These are phyloP conservation scores for Aspergillus hortae DNA, from an alignment of 2,329 filamentous ascomycete genomes.

Conservation along the genomic window DNA sequence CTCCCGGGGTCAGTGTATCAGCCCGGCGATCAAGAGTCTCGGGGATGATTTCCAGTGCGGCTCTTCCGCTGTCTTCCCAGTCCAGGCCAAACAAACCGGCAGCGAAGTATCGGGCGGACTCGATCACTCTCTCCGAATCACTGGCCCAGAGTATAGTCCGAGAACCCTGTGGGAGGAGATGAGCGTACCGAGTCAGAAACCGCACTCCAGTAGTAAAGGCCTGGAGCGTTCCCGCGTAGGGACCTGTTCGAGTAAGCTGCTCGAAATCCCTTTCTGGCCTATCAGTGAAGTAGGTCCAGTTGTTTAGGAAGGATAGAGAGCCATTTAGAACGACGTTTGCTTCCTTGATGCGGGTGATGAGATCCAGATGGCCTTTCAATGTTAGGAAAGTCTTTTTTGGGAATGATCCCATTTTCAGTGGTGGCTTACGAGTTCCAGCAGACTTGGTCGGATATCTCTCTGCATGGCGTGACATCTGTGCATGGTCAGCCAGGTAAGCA, in stretches of 20 bases:
- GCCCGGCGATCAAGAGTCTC: conserved; percentile 49
- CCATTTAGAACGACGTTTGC: conserved; percentile 43
- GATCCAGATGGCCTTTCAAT: conserved; percentile 41
- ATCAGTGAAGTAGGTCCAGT: conserved; percentile 54
- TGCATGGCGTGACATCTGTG: conserved; percentile 55
- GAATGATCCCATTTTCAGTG: not conserved
- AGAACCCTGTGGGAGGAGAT: conserved; percentile 39
- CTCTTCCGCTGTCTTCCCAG: conserved; percentile 35
- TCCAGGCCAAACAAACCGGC: conserved; percentile 54
- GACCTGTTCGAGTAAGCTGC: conserved; percentile 54
- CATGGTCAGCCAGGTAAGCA: not conserved
- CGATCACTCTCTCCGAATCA: conserved; percentile 52
- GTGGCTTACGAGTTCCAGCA: conserved; percentile 48
- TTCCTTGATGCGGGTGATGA: conserved; percentile 47
- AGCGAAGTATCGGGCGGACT: conserved; percentile 55
- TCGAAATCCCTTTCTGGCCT: conserved; percentile 46
- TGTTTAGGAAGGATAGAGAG: conserved; percentile 52
- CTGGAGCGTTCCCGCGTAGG: conserved; percentile 53
- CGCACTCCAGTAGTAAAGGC: conserved; percentile 54
- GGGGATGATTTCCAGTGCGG: conserved; percentile 51
- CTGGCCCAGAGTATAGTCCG: conserved; percentile 53
- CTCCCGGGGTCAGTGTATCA: conserved; percentile 56
- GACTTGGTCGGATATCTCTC: conserved; percentile 55
- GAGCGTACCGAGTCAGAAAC: conserved; percentile 51
- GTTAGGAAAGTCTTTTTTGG: not conserved